Percentiles rank a stretch among this genome's conserved stretches.
Evolutionary conservation across 2,329 filamentous ascomycete genomes (phyloP).

Genomic region (Colletotrichum sojae): DNA sequence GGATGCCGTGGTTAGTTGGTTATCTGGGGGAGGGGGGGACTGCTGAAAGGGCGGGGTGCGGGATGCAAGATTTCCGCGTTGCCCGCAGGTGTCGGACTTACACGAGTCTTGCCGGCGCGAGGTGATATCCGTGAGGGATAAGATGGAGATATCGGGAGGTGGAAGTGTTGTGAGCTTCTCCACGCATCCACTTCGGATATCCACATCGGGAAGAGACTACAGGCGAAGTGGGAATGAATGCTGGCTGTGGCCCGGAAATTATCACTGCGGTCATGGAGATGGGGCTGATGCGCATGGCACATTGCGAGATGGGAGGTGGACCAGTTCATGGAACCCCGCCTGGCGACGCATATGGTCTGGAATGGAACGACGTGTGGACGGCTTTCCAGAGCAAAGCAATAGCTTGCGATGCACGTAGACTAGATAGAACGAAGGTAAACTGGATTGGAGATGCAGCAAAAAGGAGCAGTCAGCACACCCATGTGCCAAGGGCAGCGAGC

Average conservation of each 20-base stretch:
- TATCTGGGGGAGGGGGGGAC: background rate
- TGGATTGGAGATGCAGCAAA: too few relatives aligned
- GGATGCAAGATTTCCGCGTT: conserved; percentile 2
- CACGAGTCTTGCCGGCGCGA: background rate
- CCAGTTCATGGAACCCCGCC: conserved; percentile 2
- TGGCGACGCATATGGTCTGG: background rate
- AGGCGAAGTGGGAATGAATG: background rate
- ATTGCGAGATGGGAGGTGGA: background rate
- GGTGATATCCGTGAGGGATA: too few relatives aligned
- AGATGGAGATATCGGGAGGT: background rate
- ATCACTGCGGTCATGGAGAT: background rate
- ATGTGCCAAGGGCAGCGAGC: conserved; percentile 5
- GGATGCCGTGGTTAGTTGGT: background rate
- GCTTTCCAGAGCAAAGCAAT: conserved; percentile 3
- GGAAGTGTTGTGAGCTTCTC: background rate
- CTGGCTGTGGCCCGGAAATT: conserved; percentile 6
- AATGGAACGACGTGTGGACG: background rate
- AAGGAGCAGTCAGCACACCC: conserved; percentile 31
- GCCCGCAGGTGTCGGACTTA: background rate
- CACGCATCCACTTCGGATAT: conserved; percentile 17
- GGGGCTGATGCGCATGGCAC: conserved; percentile 4
- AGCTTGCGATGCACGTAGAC: too few relatives aligned
- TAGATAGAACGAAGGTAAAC: background rate
- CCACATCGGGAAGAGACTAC: conserved; percentile 19
- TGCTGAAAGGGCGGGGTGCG: background rate